Percentiles rank a stretch among this genome's conserved stretches.
phyloP scores from a whole-genome alignment of 2,329 filamentous ascomycete genomes.

The Byssothecium circinans region DNA sequence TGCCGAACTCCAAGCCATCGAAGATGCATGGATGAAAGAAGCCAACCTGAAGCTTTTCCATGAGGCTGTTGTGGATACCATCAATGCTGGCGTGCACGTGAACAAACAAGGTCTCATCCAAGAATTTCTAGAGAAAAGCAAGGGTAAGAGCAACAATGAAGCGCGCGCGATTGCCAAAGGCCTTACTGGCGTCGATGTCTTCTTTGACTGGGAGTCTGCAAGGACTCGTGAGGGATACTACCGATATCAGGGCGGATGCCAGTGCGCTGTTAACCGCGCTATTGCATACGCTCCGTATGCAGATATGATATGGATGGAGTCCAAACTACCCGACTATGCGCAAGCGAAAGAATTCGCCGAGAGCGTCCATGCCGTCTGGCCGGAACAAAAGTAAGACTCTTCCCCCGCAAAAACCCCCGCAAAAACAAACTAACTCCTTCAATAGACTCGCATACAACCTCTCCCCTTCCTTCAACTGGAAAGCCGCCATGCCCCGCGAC shows the following conservation, averaged over 20 bases:
- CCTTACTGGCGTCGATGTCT: slow-evolving; percentile 76
- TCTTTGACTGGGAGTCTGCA: slow-evolving; percentile 94
- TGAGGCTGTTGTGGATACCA: slow-evolving; percentile 82
- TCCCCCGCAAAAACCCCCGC: not conserved
- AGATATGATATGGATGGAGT: slow-evolving; percentile 99
- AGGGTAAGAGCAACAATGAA: slow-evolving; percentile 85
- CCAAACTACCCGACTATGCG: slow-evolving; percentile 86
- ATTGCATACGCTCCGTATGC: slow-evolving; percentile 90
- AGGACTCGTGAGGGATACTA: slow-evolving; percentile 95
- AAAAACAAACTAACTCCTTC: slow-evolving; percentile 6
- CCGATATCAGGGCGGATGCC: slow-evolving; percentile 85
- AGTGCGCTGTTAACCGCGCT: slow-evolving; percentile 87
- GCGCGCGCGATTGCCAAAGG: slow-evolving; percentile 76
- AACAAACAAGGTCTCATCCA: slow-evolving; percentile 70
- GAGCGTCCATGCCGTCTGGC: slow-evolving; percentile 91
- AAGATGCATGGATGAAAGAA: slow-evolving; percentile 81
- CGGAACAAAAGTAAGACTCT: slow-evolving; percentile 81
- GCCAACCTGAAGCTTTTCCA: slow-evolving; percentile 86
- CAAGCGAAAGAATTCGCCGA: slow-evolving; percentile 93
- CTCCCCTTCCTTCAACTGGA: slow-evolving; percentile 99
- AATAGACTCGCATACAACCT: slow-evolving; percentile 92
- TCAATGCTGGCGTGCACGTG: slow-evolving; percentile 66
- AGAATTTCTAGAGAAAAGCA: slow-evolving; percentile 67
- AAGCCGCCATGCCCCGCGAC: slow-evolving; percentile 84
- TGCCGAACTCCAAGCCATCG: slow-evolving; percentile 80